Base-by-base conservation (phyloP, 352 stramenopile genomes). In the Phytophthora megakarya region DNA sequence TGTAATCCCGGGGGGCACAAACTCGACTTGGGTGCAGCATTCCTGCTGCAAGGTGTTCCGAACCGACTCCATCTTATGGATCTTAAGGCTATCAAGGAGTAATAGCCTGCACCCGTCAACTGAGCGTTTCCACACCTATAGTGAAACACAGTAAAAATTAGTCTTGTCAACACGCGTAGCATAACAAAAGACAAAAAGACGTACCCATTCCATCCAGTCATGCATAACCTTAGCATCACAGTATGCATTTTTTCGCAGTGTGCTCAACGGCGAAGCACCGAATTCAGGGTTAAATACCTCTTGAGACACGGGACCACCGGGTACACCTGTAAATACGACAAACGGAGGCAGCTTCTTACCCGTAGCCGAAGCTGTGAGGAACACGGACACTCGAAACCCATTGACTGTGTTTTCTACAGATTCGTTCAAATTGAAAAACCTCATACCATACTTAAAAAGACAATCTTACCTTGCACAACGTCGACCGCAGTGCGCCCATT, bases 11-110 rank as follows among this genome's bases (percentile, higher is more conserved):
- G 47, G 9, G n/a, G n/a, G n/a, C n/a, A 70, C 48, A 23, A 51
- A 70, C 21, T 65, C 22, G 10, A 65, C 37, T n/a, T n/a, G n/a
- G n/a, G n/a, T 65, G 61, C 44, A 50, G 25, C 46, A 55, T 13
- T 57, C 39, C 32, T 64, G 2, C 18, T 59, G 39, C n/a, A 52
- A 50, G 9, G 15, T 28, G 45, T 45, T 19, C n/a, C 52, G 26
- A 2, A 61, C 52, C 8, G 42, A 40, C 16, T n/a, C 30, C 42
- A 61, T 61, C 21, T 61, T 61, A 16, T 45, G 40, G 6, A 21
- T 38, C 42, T 52, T 61, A 5, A 52, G 25, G 18, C 40, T 52
- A 35, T 45, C 42, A 12, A 51, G 21, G 9, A 61, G 4, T 6
- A 61, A 40, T 13, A 61, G 19, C 15, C 42, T 42, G 15, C 42